Evolutionary conservation across 805 yeast genomes (phyloP).

Genomic region (Candida silvicultrix): DNA sequence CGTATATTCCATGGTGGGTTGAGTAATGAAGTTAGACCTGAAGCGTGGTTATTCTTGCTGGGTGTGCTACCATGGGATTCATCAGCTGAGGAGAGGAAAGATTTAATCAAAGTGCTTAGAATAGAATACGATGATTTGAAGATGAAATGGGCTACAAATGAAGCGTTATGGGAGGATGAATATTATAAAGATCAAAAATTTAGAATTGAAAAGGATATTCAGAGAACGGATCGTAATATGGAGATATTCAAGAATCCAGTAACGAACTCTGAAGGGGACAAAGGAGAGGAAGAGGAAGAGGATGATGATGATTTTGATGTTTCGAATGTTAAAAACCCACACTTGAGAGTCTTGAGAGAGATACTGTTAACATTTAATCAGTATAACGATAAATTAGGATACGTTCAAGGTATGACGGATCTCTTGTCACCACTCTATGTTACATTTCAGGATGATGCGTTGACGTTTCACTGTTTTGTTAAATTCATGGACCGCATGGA

Average conservation of each 20-base stretch:
- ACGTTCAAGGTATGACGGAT: conserved; percentile 98
- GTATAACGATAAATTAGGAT: conserved; percentile 77
- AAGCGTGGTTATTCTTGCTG: conserved; percentile 83
- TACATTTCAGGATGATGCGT: conserved; percentile 57
- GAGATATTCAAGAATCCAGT: conserved; percentile 46
- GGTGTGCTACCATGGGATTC: conserved; percentile 90
- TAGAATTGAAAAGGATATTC: conserved; percentile 90
- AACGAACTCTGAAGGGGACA: conserved; percentile 29
- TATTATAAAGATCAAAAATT: conserved; percentile 87
- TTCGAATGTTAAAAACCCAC: conserved; percentile 66
- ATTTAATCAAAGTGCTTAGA: conserved; percentile 47
- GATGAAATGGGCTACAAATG: conserved; percentile 62
- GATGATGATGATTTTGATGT: conserved; percentile 42
- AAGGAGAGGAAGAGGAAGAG: conserved; percentile 23
- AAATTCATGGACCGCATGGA: conserved; percentile 94
- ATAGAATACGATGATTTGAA: conserved; percentile 60
- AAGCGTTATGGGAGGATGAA: conserved; percentile 45
- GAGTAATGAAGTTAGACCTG: conserved; percentile 46
- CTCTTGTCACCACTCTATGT: conserved; percentile 79
- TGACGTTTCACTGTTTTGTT: conserved; percentile 85
- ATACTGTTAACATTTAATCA: conserved; percentile 84
- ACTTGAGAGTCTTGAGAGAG: conserved; percentile 64
- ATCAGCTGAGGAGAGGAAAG: conserved; percentile 58
- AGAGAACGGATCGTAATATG: conserved; percentile 80
- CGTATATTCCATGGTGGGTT: conserved; percentile 90